Evolutionary conservation across 768 basidiomycete species (phyloP), one percentile per base, ranked within the genome.

Genomic region (Favolaschia claudopus): DNA sequence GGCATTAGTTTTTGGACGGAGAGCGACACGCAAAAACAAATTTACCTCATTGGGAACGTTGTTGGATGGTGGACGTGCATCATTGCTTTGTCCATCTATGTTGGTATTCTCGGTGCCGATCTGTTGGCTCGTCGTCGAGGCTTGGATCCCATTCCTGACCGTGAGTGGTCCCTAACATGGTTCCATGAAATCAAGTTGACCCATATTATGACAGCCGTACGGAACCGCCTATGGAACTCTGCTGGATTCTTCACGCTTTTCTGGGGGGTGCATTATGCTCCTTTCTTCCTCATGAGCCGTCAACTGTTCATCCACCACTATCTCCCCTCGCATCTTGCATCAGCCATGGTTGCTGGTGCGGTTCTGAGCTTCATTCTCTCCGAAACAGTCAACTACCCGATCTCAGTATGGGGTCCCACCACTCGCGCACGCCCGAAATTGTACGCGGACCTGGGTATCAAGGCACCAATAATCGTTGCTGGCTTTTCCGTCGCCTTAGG

Each of bases 1-100:
- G 97, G 97, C 45, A 99, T 99, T 78, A 96, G 94, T 70, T 99
- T 99, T 83, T 99, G 97, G 97, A 99, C 97, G 5, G 82, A 92
- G 67, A 88, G 82, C 54, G 89, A 89, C 7, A 80, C 81, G 12
- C 89, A 93, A 70, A 89, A 92, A 73, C 97, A 99, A 74, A 95
- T 99, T 49, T 99, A 99, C 76, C 82, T 99, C 58, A 92, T 96
- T 67, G 97, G 97, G 24, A 99, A 99, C 74, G 73, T 97, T 45
- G 73, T 94, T 63, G 92, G 93, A 13, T 99, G 96, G 95, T 98
- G 96, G 94, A 83, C 90, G 2, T 95, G 93, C 74, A 88, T 92
- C 34, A 80, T 96, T 29, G 89, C 91, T 1, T 74, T 99, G 46
- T 91, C 90, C 4, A 87, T 99, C 39, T 97, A 91, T 70, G 79